These are phyloP conservation scores for Mycogone perniciosa DNA, from an alignment of 2,329 filamentous ascomycete genomes.

Conservation along the genomic window DNA sequence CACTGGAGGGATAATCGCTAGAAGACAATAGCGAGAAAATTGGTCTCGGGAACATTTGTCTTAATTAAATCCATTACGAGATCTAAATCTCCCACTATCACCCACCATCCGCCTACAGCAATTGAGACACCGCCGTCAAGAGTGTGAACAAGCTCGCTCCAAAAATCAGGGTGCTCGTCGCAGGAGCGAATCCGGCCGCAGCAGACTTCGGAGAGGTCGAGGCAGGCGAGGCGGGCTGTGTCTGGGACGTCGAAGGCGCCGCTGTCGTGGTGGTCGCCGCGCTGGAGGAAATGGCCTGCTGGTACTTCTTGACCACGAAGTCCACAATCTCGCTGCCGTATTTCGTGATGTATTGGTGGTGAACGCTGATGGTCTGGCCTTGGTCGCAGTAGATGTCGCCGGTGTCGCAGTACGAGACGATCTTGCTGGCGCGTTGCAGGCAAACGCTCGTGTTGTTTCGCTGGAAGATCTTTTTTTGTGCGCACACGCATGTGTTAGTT, in stretches of 20 bases:
- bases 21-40: too few species aligned
- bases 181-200: constrained; percentile 1
- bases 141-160: constrained; percentile 2
- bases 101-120: neutral
- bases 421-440: constrained; percentile 28
- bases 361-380: constrained; percentile 25
- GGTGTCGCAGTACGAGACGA: constrained; percentile 36
- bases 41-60: too few species aligned
- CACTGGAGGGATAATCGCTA: too few species aligned
- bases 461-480: constrained; percentile 28
- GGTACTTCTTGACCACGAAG: constrained; percentile 30
- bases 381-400: constrained; percentile 36
- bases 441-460: constrained; percentile 30
- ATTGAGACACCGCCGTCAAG: constrained; percentile 5
- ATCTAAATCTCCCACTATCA: too few species aligned
- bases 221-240: neutral
- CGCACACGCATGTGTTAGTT: neutral
- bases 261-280: neutral
- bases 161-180: constrained; percentile 8
- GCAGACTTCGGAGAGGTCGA: neutral
- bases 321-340: constrained; percentile 31
- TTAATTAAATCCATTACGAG: too few species aligned
- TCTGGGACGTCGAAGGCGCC: neutral
- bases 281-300: constrained; percentile 15
- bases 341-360: constrained; percentile 29